These are phyloP conservation scores for Wickerhamiella bombiphila DNA, from an alignment of 805 yeast genomes.

Conservation along the genomic window DNA sequence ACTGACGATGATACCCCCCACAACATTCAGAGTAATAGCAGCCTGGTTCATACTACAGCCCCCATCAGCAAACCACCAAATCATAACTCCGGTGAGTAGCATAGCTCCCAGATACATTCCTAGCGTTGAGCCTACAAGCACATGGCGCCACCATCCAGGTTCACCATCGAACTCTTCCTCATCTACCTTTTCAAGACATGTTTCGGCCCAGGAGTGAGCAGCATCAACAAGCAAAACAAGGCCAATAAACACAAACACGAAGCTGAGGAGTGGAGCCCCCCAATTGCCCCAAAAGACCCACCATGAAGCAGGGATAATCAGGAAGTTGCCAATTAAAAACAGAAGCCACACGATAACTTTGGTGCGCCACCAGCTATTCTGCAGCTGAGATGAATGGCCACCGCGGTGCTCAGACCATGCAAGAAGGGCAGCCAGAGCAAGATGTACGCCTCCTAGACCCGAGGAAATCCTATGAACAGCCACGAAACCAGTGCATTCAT, in stretches of 20 bases:
- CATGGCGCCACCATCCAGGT: conserved; percentile 53
- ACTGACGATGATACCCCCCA: conserved; percentile 51
- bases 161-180: conserved; percentile 56
- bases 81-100: conserved; percentile 65
- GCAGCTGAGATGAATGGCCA: conserved; percentile 29
- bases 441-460: conserved; percentile 69
- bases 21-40: conserved; percentile 63
- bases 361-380: conserved; percentile 83
- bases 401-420: conserved; percentile 33
- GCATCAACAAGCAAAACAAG: conserved; percentile 82
- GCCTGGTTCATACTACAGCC: conserved; percentile 85
- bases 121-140: conserved; percentile 75
- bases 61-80: conserved; percentile 59
- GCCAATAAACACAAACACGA: conserved; percentile 78
- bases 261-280: conserved; percentile 70
- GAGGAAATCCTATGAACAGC: conserved; percentile 88
- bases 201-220: conserved; percentile 98
- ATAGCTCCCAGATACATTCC: conserved; percentile 67
- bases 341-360: conserved; percentile 49
- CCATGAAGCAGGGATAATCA: conserved; percentile 71
- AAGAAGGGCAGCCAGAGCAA: conserved; percentile 50
- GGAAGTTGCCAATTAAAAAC: conserved; percentile 47
- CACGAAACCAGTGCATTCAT: conserved; percentile 79
- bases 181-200: conserved; percentile 81
- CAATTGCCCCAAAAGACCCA: conserved; percentile 85